A percentile compares a stretch with the other conserved stretches of the same genome.
phyloP scores from a whole-genome alignment of 208 protist genomes.

The Porcisia deanei region DNA sequence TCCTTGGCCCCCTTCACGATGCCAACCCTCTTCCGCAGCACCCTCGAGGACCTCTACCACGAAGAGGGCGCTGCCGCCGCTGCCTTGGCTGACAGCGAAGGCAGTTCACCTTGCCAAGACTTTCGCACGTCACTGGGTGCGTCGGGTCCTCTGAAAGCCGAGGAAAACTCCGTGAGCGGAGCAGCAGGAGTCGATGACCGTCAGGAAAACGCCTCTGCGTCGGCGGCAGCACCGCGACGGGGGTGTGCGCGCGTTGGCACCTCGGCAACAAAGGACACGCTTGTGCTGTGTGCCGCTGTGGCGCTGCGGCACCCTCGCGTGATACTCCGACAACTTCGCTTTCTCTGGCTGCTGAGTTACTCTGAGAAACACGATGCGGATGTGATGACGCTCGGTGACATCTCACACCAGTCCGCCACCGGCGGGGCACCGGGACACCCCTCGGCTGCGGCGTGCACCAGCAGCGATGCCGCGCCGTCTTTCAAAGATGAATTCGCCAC shows the following conservation, averaged over 20 bases:
- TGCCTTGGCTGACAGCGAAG: neutral
- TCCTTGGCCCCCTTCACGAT: conserved; percentile 28
- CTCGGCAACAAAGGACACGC: conserved; percentile 8
- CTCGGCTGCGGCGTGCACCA: neutral
- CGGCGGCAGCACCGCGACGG: neutral
- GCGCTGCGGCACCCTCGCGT: conserved; percentile 50
- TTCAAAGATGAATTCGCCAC: conserved; percentile 7
- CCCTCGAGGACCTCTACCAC: conserved; percentile 23
- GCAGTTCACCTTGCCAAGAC: neutral
- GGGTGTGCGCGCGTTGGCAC: neutral
- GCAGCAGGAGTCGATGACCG: neutral
- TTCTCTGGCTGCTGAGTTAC: conserved; percentile 23
- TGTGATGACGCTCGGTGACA: neutral
- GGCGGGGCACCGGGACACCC: neutral
- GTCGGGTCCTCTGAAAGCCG: neutral
- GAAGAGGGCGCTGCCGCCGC: conserved; percentile 14
- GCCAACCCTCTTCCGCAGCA: conserved; percentile 27
- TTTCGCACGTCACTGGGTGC: conserved; percentile 6
- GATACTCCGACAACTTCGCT: conserved; percentile 37
- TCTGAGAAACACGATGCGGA: neutral
- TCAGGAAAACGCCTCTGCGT: neutral
- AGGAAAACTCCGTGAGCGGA: neutral
- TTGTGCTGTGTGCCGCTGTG: conserved; percentile 34
- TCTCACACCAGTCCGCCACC: neutral
- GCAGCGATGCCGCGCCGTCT: neutral